Evolutionary conservation across 2,329 filamentous ascomycete species (phyloP).

Genomic region (Clarireedia sp.): DNA sequence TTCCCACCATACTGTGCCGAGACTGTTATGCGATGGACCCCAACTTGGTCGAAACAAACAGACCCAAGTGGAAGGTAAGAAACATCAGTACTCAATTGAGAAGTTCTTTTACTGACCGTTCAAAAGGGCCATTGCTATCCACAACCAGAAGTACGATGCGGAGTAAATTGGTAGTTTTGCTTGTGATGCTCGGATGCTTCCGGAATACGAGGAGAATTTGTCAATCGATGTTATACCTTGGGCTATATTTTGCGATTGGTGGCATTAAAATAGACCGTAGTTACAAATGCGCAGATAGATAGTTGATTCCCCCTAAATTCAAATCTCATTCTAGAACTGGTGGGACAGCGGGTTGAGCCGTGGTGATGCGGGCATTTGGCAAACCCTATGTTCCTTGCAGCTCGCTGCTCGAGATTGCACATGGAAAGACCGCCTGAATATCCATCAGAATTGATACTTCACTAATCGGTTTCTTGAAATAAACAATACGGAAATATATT

Average conservation of each 20-base stretch:
- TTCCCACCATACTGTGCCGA: constrained; percentile 87
- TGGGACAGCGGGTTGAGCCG: too few species aligned
- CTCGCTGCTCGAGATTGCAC: too few species aligned
- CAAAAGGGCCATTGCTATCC: constrained; percentile 63
- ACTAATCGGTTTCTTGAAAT: too few species aligned
- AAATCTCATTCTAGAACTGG: too few species aligned
- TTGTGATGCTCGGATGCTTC: not conserved
- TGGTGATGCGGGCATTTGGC: too few species aligned
- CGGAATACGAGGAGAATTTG: not conserved
- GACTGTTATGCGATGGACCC: constrained; percentile 94
- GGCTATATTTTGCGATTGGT: not conserved
- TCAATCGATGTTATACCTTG: not conserved
- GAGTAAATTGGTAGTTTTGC: constrained; percentile 11
- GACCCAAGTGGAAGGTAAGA: constrained; percentile 70
- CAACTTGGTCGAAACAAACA: constrained; percentile 93
- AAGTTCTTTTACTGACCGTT: constrained; percentile 6
- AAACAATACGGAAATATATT: too few species aligned
- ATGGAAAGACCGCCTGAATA: too few species aligned
- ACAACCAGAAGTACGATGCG: constrained; percentile 64
- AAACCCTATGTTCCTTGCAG: too few species aligned
- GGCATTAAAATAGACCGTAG: constrained; percentile 11
- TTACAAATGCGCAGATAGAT: constrained; percentile 4
- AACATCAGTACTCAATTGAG: not conserved
- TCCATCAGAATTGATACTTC: too few species aligned
- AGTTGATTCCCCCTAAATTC: not conserved